Evolutionary conservation across 2,329 filamentous ascomycete species (phyloP), one percentile per base, ranked within the genome.

Genomic region (Plectosphaerella plurivora): DNA sequence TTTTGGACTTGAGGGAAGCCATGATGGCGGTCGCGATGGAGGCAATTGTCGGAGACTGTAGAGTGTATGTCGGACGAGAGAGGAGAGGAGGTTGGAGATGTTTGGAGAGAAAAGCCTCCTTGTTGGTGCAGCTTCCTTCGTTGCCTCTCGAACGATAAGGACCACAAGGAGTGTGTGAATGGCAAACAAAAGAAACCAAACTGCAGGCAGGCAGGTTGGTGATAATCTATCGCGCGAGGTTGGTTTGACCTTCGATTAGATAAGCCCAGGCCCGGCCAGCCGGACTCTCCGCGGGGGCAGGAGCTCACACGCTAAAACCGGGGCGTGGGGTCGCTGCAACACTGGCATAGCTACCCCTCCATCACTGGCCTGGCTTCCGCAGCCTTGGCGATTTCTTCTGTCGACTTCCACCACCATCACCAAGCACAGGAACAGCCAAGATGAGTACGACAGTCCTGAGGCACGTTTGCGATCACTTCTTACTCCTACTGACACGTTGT

Each of bases 401-500:
- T 39, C n/a, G 14, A 12, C 16, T 49, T 49, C 47, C 18, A 25
- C 20, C 28, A 33, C 25, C 8, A 39, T 16, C 15, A 39, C 37
- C 14, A 16, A 16, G 18, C n/a, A 44, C 18, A 18, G n/a, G 24
- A 25, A n/a, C 44, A 25, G 25, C 14, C 22, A 22, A 6, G 6
- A 46, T 46, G 44, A 46, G 44, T 46, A 46, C 15, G 44, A 3
- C 41, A 20, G 7, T 11, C 41, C 16, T 15, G 16, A 9, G 6
- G 44, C 25, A 46, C 44, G 5, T 10, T 24, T 9, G 7, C 14
- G 20, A 28, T 16, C 12, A 28, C 3, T n/a, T 6, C 18, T 35
- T 6, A 9, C 4, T 10, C 33, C 5, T 59, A 60, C 58, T 55
- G 58, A 58, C 49, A 53, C 47, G 57, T 59, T 57, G 52, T 41